A percentile compares a stretch with the other conserved stretches of the same genome.
Conservation (phyloP, 192 early-diverging fungal genomes). For the Dispira parvispora region DNA sequence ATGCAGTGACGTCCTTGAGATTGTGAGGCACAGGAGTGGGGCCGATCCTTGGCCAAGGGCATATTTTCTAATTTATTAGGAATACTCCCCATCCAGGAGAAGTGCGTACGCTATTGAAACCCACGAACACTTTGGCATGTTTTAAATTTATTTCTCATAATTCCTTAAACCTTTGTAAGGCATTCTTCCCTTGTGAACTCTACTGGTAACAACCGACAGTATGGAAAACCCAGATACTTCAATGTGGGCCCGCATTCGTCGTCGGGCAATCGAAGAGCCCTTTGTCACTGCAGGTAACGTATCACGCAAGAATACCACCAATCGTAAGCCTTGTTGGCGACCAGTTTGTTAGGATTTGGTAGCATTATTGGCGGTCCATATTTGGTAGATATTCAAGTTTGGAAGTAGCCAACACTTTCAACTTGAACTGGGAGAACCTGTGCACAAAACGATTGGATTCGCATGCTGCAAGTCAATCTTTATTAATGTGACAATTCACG, state of each 20-base stretch:
- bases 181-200: too few relatives aligned
- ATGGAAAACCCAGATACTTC: not conserved
- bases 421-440: not conserved
- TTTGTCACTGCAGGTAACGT: conserved; percentile 7
- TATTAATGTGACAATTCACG: not conserved
- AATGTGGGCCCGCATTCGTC: conserved; percentile 3
- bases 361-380: not conserved
- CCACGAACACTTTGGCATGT: too few relatives aligned
- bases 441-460: not conserved
- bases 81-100: too few relatives aligned
- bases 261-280: conserved; percentile 8
- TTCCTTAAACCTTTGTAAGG: too few relatives aligned
- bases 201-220: too few relatives aligned
- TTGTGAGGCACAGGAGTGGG: too few relatives aligned
- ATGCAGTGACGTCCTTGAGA: too few relatives aligned
- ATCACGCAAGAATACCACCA: not conserved
- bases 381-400: not conserved
- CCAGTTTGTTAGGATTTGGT: not conserved
- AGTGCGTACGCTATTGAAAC: too few relatives aligned
- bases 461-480: not conserved
- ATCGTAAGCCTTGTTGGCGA: not conserved
- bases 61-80: too few relatives aligned
- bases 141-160: too few relatives aligned
- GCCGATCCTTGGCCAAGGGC: too few relatives aligned
- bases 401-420: not conserved